Conservation (phyloP, 495 filamentous ascomycete genomes). For the Massariosphaeria phaeospora region DNA sequence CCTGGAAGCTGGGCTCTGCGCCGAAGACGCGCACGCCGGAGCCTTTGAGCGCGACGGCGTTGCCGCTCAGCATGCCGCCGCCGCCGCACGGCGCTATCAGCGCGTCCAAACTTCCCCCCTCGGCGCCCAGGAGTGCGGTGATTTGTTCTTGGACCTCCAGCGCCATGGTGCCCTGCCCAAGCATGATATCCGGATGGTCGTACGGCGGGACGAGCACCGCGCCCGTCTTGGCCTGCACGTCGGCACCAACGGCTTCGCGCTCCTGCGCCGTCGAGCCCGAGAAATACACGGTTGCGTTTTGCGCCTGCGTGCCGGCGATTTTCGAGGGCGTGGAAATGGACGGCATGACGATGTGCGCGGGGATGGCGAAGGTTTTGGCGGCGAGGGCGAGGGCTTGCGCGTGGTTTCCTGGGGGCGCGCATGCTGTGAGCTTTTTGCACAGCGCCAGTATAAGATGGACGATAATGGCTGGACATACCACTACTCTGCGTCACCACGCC, state of each 20-base stretch:
- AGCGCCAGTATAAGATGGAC: neutral
- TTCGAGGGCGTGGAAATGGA: conserved; percentile 74
- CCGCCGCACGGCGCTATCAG: conserved; percentile 85
- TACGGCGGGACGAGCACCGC: conserved; percentile 83
- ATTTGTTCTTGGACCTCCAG: conserved; percentile 78
- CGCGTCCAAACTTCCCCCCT: conserved; percentile 54
- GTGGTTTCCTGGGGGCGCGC: conserved; percentile 67
- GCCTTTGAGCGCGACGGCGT: conserved; percentile 67
- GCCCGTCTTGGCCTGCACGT: conserved; percentile 62
- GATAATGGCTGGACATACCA: conserved; percentile 48
- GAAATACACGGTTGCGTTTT: conserved; percentile 77
- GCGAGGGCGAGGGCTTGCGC: conserved; percentile 91
- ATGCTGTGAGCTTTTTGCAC: neutral
- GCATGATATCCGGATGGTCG: conserved; percentile 83
- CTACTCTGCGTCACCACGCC: conserved; percentile 91
- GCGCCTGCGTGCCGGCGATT: conserved; percentile 70
- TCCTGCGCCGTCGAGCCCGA: conserved; percentile 74
- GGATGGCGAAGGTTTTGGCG: conserved; percentile 58
- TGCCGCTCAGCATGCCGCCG: conserved; percentile 80
- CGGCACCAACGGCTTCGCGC: conserved; percentile 67
- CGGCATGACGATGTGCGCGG: conserved; percentile 89
- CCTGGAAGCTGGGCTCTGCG: conserved; percentile 81
- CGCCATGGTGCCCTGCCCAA: conserved; percentile 84
- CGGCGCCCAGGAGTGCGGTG: conserved; percentile 3
- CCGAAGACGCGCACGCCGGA: conserved; percentile 73